A percentile compares a stretch with the other conserved stretches of the same genome.
phyloP scores from a whole-genome alignment of 805 yeast genomes.

The Schizosaccharomyces octosporus region DNA sequence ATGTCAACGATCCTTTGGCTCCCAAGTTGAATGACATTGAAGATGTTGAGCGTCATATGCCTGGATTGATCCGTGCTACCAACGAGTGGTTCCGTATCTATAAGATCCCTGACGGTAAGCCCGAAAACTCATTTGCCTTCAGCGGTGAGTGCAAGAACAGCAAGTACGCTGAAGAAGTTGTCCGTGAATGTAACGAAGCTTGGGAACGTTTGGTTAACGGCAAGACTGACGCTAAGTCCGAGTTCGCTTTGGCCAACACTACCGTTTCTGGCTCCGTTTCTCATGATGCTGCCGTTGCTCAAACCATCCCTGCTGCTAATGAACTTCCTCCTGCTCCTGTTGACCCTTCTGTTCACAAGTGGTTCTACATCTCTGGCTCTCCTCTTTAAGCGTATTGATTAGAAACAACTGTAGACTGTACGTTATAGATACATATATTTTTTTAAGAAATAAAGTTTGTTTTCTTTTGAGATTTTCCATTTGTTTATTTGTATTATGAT shows the following conservation, averaged over 20 bases:
- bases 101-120: constrained; percentile 95
- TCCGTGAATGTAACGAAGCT: constrained; percentile 59
- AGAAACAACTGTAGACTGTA: background rate
- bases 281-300: constrained; percentile 9
- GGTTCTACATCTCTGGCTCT: constrained; percentile 71
- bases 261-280: constrained; percentile 31
- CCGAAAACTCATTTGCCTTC: constrained; percentile 90
- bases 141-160: constrained; percentile 75
- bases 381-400: constrained; percentile 2
- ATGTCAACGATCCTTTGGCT: constrained; percentile 72
- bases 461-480: no score
- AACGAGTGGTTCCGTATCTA: constrained; percentile 96
- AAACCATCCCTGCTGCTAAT: constrained; percentile 35
- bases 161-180: constrained; percentile 62
- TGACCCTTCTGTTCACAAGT: constrained; percentile 87
- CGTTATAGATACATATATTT: no score
- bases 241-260: constrained; percentile 52
- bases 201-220: constrained; percentile 60
- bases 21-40: constrained; percentile 66
- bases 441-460: no score
- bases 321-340: constrained; percentile 73
- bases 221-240: constrained; percentile 31
- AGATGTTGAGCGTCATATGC: constrained; percentile 72
- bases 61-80: constrained; percentile 80
- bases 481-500: no score